Evolutionary conservation across 2,329 filamentous ascomycete genomes (phyloP).

Genomic region (Boeremia exigua): DNA sequence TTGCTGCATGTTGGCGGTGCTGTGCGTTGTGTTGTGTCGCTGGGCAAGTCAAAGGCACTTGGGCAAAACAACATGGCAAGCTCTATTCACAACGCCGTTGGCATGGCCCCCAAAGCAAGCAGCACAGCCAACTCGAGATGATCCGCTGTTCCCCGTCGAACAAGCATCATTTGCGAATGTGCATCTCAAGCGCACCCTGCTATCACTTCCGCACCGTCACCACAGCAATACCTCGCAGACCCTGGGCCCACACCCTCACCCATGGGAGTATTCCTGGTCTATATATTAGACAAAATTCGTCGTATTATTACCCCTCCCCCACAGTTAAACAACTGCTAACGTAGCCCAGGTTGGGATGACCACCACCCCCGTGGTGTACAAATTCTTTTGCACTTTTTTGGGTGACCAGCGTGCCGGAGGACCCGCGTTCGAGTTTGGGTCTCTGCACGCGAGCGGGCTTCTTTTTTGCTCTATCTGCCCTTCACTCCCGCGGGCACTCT

Average conservation of each 20-base stretch:
- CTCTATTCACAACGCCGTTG: too few relatives aligned
- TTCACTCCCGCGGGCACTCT: too few relatives aligned
- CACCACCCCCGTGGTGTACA: background rate
- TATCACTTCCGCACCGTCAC: background rate
- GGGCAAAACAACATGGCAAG: too few relatives aligned
- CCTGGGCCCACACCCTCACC: background rate
- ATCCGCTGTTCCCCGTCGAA: too few relatives aligned
- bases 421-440: background rate
- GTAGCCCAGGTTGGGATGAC: background rate
- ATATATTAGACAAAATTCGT: background rate
- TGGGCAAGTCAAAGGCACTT: too few relatives aligned
- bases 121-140: too few relatives aligned
- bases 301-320: background rate
- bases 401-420: background rate
- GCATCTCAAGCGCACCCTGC: too few relatives aligned
- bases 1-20: background rate
- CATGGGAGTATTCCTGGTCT: background rate
- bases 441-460: too few relatives aligned
- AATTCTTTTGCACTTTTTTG: background rate
- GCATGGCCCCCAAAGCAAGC: too few relatives aligned
- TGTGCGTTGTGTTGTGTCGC: too few relatives aligned
- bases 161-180: too few relatives aligned
- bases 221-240: background rate
- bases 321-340: background rate
- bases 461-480: too few relatives aligned